These are phyloP conservation scores for Colletotrichum graminicola DNA, from an alignment of 2,329 filamentous ascomycete genomes.

Conservation along the genomic window DNA sequence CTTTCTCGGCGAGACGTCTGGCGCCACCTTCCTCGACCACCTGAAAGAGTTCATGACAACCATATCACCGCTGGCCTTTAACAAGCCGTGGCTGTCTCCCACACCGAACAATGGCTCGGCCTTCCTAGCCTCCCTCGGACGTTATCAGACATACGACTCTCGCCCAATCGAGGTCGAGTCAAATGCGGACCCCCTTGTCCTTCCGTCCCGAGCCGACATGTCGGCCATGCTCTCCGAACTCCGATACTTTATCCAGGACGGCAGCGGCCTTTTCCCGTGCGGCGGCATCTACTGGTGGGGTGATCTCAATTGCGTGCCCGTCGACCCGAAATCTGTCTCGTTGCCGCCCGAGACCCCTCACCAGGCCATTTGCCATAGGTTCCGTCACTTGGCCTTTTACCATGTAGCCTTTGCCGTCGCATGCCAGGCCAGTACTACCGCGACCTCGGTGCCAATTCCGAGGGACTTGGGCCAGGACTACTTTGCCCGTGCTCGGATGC, in stretches of 20 bases:
- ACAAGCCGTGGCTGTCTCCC: conserved; percentile 36
- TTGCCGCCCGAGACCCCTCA: conserved; percentile 44
- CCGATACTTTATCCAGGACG: conserved; percentile 60
- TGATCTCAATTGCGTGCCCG: conserved; percentile 52
- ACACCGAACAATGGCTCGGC: conserved; percentile 45
- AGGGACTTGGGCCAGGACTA: conserved; percentile 56
- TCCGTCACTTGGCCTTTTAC: conserved; percentile 58
- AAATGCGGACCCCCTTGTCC: conserved; percentile 54
- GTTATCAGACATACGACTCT: conserved; percentile 62
- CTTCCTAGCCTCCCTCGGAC: conserved; percentile 58
- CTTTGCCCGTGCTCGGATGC: conserved; percentile 57
- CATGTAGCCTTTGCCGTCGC: conserved; percentile 60
- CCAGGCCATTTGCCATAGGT: conserved; percentile 43
- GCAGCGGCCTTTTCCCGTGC: conserved; percentile 54
- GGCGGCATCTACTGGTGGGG: conserved; percentile 65
- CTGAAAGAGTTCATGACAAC: conserved; percentile 62
- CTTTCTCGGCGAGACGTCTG: conserved; percentile 63
- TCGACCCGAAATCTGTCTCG: conserved; percentile 43
- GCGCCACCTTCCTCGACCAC: conserved; percentile 62
- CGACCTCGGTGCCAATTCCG: conserved; percentile 46
- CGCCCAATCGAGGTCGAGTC: conserved; percentile 52
- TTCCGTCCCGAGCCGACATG: conserved; percentile 55
- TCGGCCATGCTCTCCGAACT: conserved; percentile 55
- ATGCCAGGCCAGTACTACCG: conserved; percentile 50
- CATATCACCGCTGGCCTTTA: conserved; percentile 52